These are phyloP conservation scores for Kickxella alabastrina DNA, from an alignment of 192 early-diverging fungal species.

Conservation along the genomic window DNA sequence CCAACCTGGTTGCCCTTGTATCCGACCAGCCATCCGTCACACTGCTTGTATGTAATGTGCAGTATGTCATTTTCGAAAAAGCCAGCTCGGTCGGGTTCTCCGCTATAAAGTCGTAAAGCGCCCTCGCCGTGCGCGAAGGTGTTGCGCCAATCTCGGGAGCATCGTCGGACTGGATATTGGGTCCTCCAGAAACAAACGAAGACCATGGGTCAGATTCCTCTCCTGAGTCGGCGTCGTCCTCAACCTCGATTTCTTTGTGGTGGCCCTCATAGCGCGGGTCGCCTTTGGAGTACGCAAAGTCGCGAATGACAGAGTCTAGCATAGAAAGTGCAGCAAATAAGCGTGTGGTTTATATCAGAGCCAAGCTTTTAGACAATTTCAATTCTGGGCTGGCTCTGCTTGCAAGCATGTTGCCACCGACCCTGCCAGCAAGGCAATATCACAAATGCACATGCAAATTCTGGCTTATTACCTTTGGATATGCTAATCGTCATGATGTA, in stretches of 20 bases:
- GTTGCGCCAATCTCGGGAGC: conserved; percentile 9
- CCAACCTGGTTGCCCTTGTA: conserved; percentile 63
- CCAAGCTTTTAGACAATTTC: not conserved
- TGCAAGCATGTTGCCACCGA: not conserved
- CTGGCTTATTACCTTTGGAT: not conserved
- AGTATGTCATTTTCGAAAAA: conserved; percentile 63
- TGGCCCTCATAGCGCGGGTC: conserved; percentile 44
- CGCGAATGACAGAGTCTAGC: conserved; percentile 38
- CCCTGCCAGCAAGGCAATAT: too few species aligned
- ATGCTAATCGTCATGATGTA: not conserved
- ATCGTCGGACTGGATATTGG: conserved; percentile 9
- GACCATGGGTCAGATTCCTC: conserved; percentile 42
- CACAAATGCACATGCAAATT: too few species aligned
- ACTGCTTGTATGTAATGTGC: conserved; percentile 68
- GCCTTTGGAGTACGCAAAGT: conserved; percentile 43
- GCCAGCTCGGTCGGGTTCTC: conserved; percentile 65
- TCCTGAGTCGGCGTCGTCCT: conserved; percentile 25
- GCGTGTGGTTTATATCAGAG: not conserved
- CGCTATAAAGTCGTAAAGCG: conserved; percentile 74
- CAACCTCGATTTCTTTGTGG: conserved; percentile 7
- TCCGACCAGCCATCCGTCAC: conserved; percentile 72
- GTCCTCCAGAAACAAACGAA: conserved; percentile 38
- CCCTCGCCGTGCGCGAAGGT: conserved; percentile 42
- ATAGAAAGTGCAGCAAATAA: not conserved
- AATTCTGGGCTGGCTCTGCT: not conserved